Base-by-base conservation (phyloP, 306 rosid species). In the Cucurbita pepo region DNA sequence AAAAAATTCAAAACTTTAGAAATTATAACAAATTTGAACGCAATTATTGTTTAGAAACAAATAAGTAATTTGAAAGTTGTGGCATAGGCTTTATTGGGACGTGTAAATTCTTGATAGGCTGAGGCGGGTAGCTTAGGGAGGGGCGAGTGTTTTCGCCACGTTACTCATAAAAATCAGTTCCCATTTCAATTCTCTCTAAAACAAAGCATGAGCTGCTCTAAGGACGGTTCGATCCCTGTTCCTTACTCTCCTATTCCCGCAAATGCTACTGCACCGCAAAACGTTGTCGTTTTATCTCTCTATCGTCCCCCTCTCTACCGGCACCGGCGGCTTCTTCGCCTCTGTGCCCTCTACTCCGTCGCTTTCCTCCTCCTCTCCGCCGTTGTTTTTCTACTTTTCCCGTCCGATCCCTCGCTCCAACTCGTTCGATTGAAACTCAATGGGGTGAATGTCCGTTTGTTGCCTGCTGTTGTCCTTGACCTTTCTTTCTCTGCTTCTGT, bases 371-470 rank as follows among this genome's bases (percentile, higher is more conserved):
- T 90, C 71, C 38, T 88, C 71, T 16, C 75, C 65, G 88, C 79
- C 37, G 81, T 78, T n/a, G 51, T 56, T 48, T 89, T 78, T 74
- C 6, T 87, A 54, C 81, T 94, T 73, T 89, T 78, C 73, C 97
- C 97, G 4, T 83, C 94, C 73, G 91, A 94, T 58, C 98, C 96
- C 0, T 58, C 73, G 2, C 63, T 94, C 45, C 84, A 78, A 11
- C 76, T 90, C 72, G 82, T 10, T 69, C 85, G 95, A 5, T 8
- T 94, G 81, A 78, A 78, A 15, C 85, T 89, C 77, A 83, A 89
- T 74, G 83, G 77, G 50, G 72, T 90, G 77, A 77, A 66, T 3
- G 79, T 88, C 84, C 81, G 80, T 71, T 48, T 87, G 43, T 62
- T 77, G 18, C 89, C 85, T 0, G 69, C 8, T 21, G 85, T 86